phyloP scores from a whole-genome alignment of 345 rosid species.

The Pistacia atlantica region DNA sequence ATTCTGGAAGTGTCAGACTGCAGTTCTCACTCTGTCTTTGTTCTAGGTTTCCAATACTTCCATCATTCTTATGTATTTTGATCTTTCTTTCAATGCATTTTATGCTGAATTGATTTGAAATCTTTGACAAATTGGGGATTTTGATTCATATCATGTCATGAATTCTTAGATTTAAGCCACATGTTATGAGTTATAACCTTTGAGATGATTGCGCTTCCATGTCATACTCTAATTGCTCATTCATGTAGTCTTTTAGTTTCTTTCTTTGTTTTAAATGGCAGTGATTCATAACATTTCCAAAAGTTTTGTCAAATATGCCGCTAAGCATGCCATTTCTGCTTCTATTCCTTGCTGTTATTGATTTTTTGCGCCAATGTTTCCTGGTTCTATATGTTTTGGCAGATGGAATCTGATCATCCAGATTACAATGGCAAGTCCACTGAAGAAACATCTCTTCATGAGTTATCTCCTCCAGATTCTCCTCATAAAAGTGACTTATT shows the following conservation, averaged over 20 bases:
- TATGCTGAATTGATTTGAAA: neutral
- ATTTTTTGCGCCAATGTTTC: neutral
- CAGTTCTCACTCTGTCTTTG: neutral
- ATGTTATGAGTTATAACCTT: neutral
- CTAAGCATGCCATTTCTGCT: conserved; percentile 11
- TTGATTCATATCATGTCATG: neutral
- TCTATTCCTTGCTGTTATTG: neutral
- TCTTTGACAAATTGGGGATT: neutral
- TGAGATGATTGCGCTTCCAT: neutral
- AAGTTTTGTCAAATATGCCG: neutral
- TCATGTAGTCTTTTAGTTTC: neutral
- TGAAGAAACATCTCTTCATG: conserved; percentile 35
- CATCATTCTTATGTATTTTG: neutral
- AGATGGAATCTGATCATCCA: conserved; percentile 42
- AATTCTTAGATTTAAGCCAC: neutral
- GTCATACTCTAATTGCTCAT: neutral
- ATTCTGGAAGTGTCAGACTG: neutral
- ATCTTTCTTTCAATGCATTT: neutral
- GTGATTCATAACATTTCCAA: conserved; percentile 2
- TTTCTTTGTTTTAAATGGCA: neutral
- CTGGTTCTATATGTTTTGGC: conserved; percentile 15
- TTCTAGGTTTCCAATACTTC: neutral
- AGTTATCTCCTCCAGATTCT: conserved; percentile 33
- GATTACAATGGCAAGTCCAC: conserved; percentile 33
- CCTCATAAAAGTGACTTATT: conserved; percentile 42